These are phyloP conservation scores for Orbilia oligospora DNA, from an alignment of 2,329 filamentous ascomycete genomes.

Conservation along the genomic window DNA sequence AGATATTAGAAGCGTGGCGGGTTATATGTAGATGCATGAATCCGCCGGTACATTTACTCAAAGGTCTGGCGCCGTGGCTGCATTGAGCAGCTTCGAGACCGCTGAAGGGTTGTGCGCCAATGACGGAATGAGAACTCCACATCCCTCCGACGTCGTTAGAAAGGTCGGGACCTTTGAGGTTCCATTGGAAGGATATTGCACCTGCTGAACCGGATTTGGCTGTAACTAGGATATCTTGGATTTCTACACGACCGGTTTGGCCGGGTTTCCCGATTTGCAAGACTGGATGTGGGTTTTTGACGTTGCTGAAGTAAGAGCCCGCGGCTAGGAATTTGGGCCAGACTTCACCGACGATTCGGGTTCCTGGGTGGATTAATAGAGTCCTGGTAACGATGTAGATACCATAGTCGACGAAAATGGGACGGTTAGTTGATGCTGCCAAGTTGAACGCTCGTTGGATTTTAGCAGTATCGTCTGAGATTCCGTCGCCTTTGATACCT, in stretches of 20 bases:
- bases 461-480: slow-evolving; percentile 87
- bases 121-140: slow-evolving; percentile 33
- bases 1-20: not conserved
- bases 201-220: slow-evolving; percentile 33
- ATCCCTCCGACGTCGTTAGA: slow-evolving; percentile 27
- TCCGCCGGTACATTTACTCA: slow-evolving; percentile 26
- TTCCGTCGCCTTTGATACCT: slow-evolving; percentile 89
- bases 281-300: slow-evolving; percentile 23
- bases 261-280: slow-evolving; percentile 25
- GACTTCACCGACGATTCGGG: slow-evolving; percentile 67
- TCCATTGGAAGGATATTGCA: slow-evolving; percentile 46
- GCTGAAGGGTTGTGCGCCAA: slow-evolving; percentile 31
- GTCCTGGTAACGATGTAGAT: slow-evolving; percentile 72
- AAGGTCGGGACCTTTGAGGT: slow-evolving; percentile 26
- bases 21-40: slow-evolving; percentile 42
- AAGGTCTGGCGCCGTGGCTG: not conserved
- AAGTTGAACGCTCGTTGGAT: slow-evolving; percentile 80
- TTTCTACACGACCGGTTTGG: slow-evolving; percentile 21
- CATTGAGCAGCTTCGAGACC: slow-evolving; percentile 30
- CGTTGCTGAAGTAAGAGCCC: slow-evolving; percentile 61
- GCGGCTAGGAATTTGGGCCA: slow-evolving; percentile 65
- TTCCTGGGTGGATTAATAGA: slow-evolving; percentile 69
- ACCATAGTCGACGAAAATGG: slow-evolving; percentile 67
- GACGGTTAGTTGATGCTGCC: slow-evolving; percentile 74
- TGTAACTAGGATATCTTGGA: slow-evolving; percentile 39